phyloP scores from a whole-genome alignment of 106 monocot species.

The Triglochin maritima region DNA sequence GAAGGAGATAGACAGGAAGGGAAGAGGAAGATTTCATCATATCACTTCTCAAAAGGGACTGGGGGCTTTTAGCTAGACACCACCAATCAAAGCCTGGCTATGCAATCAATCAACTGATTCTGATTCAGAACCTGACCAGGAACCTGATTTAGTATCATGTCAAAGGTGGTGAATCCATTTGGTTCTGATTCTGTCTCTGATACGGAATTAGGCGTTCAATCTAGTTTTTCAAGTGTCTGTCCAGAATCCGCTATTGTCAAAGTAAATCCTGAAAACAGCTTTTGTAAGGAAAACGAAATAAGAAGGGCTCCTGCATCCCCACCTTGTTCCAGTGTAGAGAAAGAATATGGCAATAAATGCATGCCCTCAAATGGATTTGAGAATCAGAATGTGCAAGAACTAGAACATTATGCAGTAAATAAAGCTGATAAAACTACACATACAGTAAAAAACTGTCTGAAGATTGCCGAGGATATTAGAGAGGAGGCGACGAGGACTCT shows the following conservation, averaged over 20 bases:
- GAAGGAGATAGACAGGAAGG: background rate
- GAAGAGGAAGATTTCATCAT: too few relatives aligned
- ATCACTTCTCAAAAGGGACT: background rate
- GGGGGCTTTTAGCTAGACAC: background rate
- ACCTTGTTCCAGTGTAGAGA: slow-evolving; percentile 11
- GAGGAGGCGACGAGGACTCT: slow-evolving; percentile 71
- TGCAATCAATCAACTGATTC: too few relatives aligned
- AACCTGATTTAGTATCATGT: background rate
- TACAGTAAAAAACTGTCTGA: slow-evolving; percentile 48
- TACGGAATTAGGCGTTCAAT: background rate
- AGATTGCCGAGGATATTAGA: slow-evolving; percentile 79
- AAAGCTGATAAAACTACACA: slow-evolving; percentile 76
- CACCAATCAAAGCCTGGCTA: too few relatives aligned
- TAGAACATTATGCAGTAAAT: slow-evolving; percentile 63
- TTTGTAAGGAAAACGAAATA: slow-evolving; percentile 15
- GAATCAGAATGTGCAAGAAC: slow-evolving; percentile 69
- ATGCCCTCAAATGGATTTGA: slow-evolving; percentile 44
- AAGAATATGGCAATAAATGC: slow-evolving; percentile 42
- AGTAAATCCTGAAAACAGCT: slow-evolving; percentile 7
- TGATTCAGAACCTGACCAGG: too few relatives aligned
- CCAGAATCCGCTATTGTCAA: slow-evolving; percentile 12
- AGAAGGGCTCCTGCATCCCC: slow-evolving; percentile 10
- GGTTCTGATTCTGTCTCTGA: slow-evolving; percentile 49
- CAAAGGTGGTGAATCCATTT: slow-evolving; percentile 22
- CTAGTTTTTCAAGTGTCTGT: slow-evolving; percentile 20